These are phyloP conservation scores for Grosmannia clavigera DNA, from an alignment of 2,329 filamentous ascomycete genomes.

Conservation along the genomic window DNA sequence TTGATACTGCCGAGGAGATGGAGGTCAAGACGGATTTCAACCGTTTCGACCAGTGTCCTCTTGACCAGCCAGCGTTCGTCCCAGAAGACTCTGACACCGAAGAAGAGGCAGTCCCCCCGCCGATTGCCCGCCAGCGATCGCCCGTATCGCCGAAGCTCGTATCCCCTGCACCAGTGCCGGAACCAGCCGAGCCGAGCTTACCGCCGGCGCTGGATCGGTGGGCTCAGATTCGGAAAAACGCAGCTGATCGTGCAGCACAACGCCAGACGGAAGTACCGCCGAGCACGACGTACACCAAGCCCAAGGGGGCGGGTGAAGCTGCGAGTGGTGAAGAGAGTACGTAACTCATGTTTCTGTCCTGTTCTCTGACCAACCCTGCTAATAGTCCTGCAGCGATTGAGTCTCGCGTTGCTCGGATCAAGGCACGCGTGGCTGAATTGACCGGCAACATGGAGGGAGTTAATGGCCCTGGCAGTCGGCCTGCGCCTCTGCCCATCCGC, in stretches of 20 bases:
- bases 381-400: conserved; percentile 62
- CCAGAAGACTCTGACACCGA: conserved; percentile 41
- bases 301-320: conserved; percentile 60
- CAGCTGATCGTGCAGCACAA: conserved; percentile 63
- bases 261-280: conserved; percentile 52
- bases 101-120: conserved; percentile 35
- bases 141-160: conserved; percentile 7
- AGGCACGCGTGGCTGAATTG: conserved; percentile 87
- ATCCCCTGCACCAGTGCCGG: background rate
- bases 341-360: conserved; percentile 23
- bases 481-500: background rate
- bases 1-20: conserved; percentile 45
- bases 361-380: conserved; percentile 8
- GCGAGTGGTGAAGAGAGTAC: conserved; percentile 92
- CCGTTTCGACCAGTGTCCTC: conserved; percentile 77
- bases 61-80: conserved; percentile 79
- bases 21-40: conserved; percentile 50
- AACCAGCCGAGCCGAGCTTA: background rate
- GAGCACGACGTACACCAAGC: conserved; percentile 27
- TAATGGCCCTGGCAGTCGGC: conserved; percentile 21
- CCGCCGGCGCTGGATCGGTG: conserved; percentile 60
- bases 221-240: conserved; percentile 94
- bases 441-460: conserved; percentile 68
- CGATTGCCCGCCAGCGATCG: conserved; percentile 32
- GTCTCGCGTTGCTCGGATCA: conserved; percentile 91